phyloP scores from a whole-genome alignment of 1,139 yeast genomes.

The Protomyces inundatus region DNA sequence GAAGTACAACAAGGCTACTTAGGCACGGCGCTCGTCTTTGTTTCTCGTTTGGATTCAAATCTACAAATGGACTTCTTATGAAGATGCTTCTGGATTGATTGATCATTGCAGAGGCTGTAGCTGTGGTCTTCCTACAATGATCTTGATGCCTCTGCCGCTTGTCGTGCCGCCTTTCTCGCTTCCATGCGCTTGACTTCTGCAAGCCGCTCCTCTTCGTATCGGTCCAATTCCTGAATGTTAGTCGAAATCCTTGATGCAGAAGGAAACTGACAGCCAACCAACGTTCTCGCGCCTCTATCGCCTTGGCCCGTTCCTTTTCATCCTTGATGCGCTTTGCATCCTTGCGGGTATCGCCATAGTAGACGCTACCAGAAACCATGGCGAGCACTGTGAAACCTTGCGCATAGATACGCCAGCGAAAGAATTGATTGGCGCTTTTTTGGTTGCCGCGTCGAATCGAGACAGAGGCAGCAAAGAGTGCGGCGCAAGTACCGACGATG shows the following conservation, averaged over 20 bases:
- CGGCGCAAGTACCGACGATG: slow-evolving; percentile 25
- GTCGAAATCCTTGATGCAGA: not conserved
- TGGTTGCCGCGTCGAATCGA: slow-evolving; percentile 23
- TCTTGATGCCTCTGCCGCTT: slow-evolving; percentile 1
- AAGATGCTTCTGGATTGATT: not conserved
- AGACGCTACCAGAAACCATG: slow-evolving; percentile 26
- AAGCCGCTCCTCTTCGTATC: slow-evolving; percentile 12
- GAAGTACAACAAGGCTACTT: slow-evolving; percentile 23
- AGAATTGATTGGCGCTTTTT: slow-evolving; percentile 22
- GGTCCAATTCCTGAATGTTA: slow-evolving; percentile 10
- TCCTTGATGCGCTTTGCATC: slow-evolving; percentile 12
- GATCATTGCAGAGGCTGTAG: not conserved
- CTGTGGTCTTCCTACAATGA: not conserved
- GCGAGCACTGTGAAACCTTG: slow-evolving; percentile 28
- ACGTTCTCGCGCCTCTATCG: slow-evolving; percentile 17
- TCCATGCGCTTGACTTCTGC: slow-evolving; percentile 7
- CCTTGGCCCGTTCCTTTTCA: slow-evolving; percentile 11
- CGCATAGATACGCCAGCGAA: slow-evolving; percentile 26
- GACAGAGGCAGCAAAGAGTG: slow-evolving; percentile 26
- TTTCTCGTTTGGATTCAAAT: not conserved
- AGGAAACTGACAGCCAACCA: slow-evolving; percentile 15
- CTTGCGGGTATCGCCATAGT: slow-evolving; percentile 20
- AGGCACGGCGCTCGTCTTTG: not conserved
- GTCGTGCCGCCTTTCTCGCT: slow-evolving; percentile 16
- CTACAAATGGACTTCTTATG: not conserved